Evolutionary conservation across 768 basidiomycete genomes (phyloP).

Genomic region (Termitomyces bulborhizus): DNA sequence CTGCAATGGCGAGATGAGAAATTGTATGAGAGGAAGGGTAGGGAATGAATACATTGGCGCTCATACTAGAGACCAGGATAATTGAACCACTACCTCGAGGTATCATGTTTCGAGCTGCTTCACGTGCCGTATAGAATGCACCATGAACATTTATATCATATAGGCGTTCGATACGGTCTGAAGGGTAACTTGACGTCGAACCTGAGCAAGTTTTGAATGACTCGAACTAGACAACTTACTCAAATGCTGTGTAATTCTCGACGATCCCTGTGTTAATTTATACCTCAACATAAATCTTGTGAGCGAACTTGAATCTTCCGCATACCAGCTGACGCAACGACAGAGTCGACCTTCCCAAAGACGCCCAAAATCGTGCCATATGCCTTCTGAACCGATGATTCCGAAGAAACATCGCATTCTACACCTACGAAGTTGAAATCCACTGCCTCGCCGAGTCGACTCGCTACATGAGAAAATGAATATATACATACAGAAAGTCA

Average conservation of each 20-base stretch:
- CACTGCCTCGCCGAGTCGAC: constrained; percentile 47
- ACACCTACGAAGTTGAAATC: constrained; percentile 68
- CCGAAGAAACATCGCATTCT: constrained; percentile 85
- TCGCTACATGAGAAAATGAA: constrained; percentile 31
- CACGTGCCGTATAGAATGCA: constrained; percentile 91
- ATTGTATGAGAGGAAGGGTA: background rate
- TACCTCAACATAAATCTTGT: background rate
- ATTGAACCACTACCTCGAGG: constrained; percentile 73
- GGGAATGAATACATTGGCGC: constrained; percentile 55
- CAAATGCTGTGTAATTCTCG: constrained; percentile 84
- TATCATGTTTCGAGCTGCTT: constrained; percentile 91
- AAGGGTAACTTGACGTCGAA: constrained; percentile 59
- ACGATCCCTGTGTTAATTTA: constrained; percentile 55
- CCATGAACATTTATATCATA: constrained; percentile 95
- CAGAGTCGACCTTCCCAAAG: constrained; percentile 70
- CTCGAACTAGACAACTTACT: constrained; percentile 37
- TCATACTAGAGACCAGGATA: constrained; percentile 87
- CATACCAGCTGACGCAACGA: constrained; percentile 84
- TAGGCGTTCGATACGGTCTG: constrained; percentile 74
- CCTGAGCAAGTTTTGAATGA: background rate
- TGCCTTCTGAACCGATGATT: constrained; percentile 68
- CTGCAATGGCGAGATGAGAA: constrained; percentile 25
- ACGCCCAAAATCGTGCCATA: constrained; percentile 59
- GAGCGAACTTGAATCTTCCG: background rate
- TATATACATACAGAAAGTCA: background rate